Base-by-base conservation (phyloP, 306 rosid genomes). In the Sicyos edulis region DNA sequence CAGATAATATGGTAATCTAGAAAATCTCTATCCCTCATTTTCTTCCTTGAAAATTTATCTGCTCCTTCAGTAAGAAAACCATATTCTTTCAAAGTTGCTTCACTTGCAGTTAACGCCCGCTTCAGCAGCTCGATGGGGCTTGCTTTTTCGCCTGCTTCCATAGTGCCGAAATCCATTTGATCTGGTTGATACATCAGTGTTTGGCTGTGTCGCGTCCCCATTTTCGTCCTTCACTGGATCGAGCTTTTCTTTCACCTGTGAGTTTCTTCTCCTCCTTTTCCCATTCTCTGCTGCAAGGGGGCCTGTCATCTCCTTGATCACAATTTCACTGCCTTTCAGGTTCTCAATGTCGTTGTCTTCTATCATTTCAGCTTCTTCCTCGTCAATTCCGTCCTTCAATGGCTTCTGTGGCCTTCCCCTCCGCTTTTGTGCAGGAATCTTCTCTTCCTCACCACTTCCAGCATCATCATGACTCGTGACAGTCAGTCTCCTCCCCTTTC, bases 111-210 rank as follows among this genome's bases (percentile, higher is more conserved):
- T 83, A 16, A 92, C 96, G 45, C 98, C 96, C 4, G 88, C 96
- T 82, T 92, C 96, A 63, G 96, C 96, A 70, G 97, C 97, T 8
- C 97, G 89, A 57, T 34, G 92, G 32, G 97, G 97, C 83, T 86
- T 92, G 85, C 53, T 92, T 74, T 92, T 89, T 40, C 96, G 83
- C 86, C 96, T 80, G 79, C 96, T 89, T 8, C 97, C 91, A 73
- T 81, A 86, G 59, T 88, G 95, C 13, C 97, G 85, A 79, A 88
- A 89, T 70, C 97, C 87, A 55, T 76, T 80, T 10, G 85, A 81
- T 65, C 79, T 78, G 6, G 80, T 76, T 21, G 83, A 79, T 62
- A 78, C 82, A 61, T 81, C 85, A 2, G 79, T 76, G 72, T 76
- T 70, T 32, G 85, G 77, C 64, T 76, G 57, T 16, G 78, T 80